A percentile compares a stretch with the other conserved stretches of the same genome.
These are phyloP conservation scores for Malus hybrid DNA, from an alignment of 331 rosid species.

Conservation along the genomic window DNA sequence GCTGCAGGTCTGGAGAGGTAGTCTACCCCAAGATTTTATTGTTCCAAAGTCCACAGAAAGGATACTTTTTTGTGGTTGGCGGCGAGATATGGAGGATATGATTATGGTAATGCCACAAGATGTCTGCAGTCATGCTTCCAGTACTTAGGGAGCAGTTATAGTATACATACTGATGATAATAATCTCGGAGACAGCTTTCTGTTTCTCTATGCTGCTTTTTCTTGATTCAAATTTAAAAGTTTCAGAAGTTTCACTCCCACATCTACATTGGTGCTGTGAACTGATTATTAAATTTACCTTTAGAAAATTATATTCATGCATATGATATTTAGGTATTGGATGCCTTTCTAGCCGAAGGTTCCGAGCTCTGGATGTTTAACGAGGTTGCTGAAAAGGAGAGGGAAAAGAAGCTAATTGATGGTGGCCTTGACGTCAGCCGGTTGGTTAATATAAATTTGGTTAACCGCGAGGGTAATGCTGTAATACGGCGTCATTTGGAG, in stretches of 20 bases:
- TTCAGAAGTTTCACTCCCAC: background rate
- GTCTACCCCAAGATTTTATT: constrained; percentile 67
- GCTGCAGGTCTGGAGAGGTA: constrained; percentile 92
- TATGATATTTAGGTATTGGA: constrained; percentile 59
- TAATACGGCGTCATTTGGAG: constrained; percentile 85
- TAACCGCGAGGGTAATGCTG: constrained; percentile 92
- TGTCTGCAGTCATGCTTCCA: constrained; percentile 24
- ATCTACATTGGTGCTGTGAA: background rate
- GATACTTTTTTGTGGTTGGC: constrained; percentile 89
- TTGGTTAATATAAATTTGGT: constrained; percentile 69
- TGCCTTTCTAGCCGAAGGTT: constrained; percentile 70
- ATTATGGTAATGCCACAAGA: constrained; percentile 62
- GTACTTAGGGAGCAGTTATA: constrained; percentile 21
- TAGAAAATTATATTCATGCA: background rate
- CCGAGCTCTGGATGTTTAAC: constrained; percentile 97
- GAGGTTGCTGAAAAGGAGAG: constrained; percentile 85
- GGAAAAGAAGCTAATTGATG: constrained; percentile 75
- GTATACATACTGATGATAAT: constrained; percentile 14
- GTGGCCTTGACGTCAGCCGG: constrained; percentile 72
- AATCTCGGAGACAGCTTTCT: background rate
- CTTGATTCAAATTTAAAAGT: constrained; percentile 9
- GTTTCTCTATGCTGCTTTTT: background rate
- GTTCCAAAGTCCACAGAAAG: constrained; percentile 69
- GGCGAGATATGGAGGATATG: constrained; percentile 97
- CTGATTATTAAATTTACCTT: background rate